These are phyloP conservation scores for Clathrospora elynae DNA, from an alignment of 2,329 filamentous ascomycete genomes.

Conservation along the genomic window DNA sequence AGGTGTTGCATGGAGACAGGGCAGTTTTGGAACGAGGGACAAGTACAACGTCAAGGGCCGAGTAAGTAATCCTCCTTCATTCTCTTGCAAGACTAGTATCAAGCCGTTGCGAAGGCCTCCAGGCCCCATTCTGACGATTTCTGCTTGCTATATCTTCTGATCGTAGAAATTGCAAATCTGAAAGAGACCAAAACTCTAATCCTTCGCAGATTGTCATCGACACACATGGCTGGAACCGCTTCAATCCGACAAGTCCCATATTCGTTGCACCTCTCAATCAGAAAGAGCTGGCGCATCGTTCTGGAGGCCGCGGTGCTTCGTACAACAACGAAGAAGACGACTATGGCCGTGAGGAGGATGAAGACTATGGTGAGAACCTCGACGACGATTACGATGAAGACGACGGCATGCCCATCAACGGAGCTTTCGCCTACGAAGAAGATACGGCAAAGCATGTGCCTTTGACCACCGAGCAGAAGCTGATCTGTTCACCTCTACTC, in stretches of 20 bases:
- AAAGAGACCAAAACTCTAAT: conserved; percentile 5
- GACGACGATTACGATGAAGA: conserved; percentile 16
- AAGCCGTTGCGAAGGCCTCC: not conserved
- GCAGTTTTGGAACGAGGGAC: conserved; percentile 43
- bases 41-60: conserved; percentile 53
- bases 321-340: conserved; percentile 6
- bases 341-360: conserved; percentile 14
- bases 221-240: conserved; percentile 57
- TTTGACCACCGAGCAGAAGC: conserved; percentile 35
- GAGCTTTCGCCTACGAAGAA: conserved; percentile 24
- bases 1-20: conserved; percentile 50
- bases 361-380: conserved; percentile 1
- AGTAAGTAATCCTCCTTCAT: conserved; percentile 6
- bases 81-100: not conserved
- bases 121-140: not conserved
- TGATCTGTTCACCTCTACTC: conserved; percentile 54
- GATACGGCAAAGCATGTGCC: conserved; percentile 18
- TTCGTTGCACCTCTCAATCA: conserved; percentile 47
- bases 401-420: conserved; percentile 22
- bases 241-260: conserved; percentile 52
- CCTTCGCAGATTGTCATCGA: conserved; percentile 56
- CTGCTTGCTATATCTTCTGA: not conserved
- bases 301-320: not conserved
- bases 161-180: too few relatives aligned
- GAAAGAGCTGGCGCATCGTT: conserved; percentile 25